Evolutionary conservation across 1,139 yeast species (phyloP), one percentile per base, ranked within the genome.

Genomic region (Nadsonia commutata): DNA sequence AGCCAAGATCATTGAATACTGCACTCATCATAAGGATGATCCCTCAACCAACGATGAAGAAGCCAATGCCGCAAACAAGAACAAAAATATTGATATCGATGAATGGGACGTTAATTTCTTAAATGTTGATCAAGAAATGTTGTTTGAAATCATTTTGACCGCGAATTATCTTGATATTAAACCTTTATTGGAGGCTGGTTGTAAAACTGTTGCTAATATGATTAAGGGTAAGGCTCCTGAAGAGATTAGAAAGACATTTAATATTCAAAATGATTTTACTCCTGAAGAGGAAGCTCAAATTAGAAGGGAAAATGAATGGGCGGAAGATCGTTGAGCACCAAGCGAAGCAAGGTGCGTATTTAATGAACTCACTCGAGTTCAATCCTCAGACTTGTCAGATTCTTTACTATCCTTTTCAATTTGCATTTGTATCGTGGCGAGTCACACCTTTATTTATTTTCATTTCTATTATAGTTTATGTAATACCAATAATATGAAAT

Each of bases 211-310:
- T 41, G 98, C 98, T 43, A 95, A 88, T 62, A 88, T 90, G 96
- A 90, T 90, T 60, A 80, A 88, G 64, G 93, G 94, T 45, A 86
- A 93, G 66, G 73, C 88, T 1, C 96, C 98, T 4, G 97, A 88
- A 61, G 98, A 93, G 63, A 85, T 93, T 57, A 78, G 98, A 64
- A 82, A 85, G 63, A 84, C 94, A 1, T 93, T 93, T 70, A 93
- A 93, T 64, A 93, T 93, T 55, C 90, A 81, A 48, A 85, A 88
- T 60, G 98, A 93, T 62, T 90, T 93, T 65, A 83, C 94, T 37
- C 95, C 97, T 3, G 98, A 93, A 62, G 98, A 93, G 64, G 98
- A 90, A 66, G 95, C 94, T 41, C 97, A 95, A 45, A 90, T 93
- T 53, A 80, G 94, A 59, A 77, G 95, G 57, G 98, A 90, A 64